A percentile compares a stretch with the other conserved stretches of the same genome.
These are phyloP conservation scores for Eragrostis curvula DNA, from an alignment of 176 grass and related monocot genomes.

Conservation along the genomic window DNA sequence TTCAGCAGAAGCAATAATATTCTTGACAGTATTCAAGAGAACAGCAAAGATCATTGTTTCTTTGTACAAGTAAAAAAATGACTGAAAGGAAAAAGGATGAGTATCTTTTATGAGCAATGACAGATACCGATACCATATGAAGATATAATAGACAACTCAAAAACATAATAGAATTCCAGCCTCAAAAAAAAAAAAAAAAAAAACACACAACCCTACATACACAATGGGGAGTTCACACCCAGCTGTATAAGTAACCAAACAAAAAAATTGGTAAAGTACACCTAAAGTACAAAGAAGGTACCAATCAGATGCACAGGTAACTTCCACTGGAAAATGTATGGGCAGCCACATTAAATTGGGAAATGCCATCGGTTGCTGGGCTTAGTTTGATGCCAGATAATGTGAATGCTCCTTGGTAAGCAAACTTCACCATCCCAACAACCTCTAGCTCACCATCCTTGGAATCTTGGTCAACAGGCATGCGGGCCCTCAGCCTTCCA, in stretches of 20 bases:
- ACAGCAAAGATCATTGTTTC: neutral
- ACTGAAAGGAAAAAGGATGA: neutral
- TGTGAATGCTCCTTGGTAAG: conserved; percentile 73
- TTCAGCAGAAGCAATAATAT: conserved; percentile 7
- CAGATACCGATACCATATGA: conserved; percentile 8
- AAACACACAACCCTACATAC: conserved; percentile 48
- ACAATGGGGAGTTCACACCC: conserved; percentile 48
- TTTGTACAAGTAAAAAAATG: neutral
- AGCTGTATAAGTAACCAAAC: conserved; percentile 45
- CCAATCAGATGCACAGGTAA: conserved; percentile 81
- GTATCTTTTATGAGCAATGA: conserved; percentile 22
- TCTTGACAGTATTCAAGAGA: neutral
- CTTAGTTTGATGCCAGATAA: conserved; percentile 83
- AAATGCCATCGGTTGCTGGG: conserved; percentile 69
- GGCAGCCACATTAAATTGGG: conserved; percentile 79
- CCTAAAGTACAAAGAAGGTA: conserved; percentile 45
- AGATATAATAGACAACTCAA: conserved; percentile 26
- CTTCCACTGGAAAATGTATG: conserved; percentile 87
- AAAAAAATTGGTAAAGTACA: conserved; percentile 16
- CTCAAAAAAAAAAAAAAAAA: conserved; percentile 37
- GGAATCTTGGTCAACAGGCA: conserved; percentile 96
- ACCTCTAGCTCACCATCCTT: conserved; percentile 88
- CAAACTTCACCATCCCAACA: conserved; percentile 84
- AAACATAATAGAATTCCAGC: conserved; percentile 46
- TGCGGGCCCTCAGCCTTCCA: conserved; percentile 68